Conservation (phyloP, 441 rosid species). For the Eugenia klotzschiana region DNA sequence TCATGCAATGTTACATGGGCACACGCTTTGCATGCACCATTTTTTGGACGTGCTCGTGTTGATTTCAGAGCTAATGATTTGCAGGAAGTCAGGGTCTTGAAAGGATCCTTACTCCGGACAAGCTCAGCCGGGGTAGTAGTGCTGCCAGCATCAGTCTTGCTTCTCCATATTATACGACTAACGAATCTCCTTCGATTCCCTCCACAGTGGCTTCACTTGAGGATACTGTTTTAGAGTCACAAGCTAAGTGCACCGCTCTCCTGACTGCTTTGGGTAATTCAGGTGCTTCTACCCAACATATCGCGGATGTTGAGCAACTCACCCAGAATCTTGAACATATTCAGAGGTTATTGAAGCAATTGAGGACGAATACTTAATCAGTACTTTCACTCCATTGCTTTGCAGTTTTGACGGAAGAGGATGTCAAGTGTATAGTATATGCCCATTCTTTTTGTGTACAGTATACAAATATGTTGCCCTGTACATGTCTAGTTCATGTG, state of each 20-base stretch:
- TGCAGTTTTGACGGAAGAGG: conserved; percentile 14
- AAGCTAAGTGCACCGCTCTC: conserved; percentile 46
- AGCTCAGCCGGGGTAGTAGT: conserved; percentile 26
- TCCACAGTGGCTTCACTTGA: conserved; percentile 52
- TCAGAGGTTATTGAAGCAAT: conserved; percentile 43
- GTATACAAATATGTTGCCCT: conserved; percentile 6
- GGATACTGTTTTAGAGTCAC: conserved; percentile 52
- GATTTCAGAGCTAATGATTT: conserved; percentile 1
- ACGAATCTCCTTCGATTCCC: conserved; percentile 18
- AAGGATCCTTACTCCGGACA: conserved; percentile 50
- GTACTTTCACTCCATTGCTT: neutral
- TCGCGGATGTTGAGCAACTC: conserved; percentile 33
- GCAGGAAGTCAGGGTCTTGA: conserved; percentile 80
- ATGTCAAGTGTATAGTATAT: neutral
- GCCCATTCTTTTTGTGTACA: conserved; percentile 48
- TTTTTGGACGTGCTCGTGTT: neutral
- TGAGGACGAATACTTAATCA: conserved; percentile 43
- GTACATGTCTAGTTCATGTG: neutral
- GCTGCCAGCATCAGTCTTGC: conserved; percentile 22
- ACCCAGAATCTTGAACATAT: conserved; percentile 50
- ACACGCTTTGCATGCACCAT: neutral
- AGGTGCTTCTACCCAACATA: conserved; percentile 20
- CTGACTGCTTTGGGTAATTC: conserved; percentile 21
- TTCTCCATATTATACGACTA: conserved; percentile 10
- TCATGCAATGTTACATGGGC: neutral